Evolutionary conservation across 2,329 filamentous ascomycete species (phyloP).

Genomic region (Talaromyces sp.): DNA sequence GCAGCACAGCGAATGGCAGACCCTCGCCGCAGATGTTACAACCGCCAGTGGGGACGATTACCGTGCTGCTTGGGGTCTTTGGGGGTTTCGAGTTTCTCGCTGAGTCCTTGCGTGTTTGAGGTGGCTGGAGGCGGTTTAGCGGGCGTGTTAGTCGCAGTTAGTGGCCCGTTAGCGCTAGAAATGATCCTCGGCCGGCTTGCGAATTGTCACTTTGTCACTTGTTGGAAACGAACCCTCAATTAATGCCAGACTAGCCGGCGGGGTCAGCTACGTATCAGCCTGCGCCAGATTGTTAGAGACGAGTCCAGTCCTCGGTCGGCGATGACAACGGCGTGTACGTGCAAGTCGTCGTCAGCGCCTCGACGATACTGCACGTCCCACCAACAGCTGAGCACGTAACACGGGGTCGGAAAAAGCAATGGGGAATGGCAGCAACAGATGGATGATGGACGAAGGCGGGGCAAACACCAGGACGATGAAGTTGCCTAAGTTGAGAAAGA

Average conservation of each 20-base stretch:
- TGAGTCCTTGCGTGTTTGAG: conserved; percentile 12
- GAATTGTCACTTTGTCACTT: too few species aligned
- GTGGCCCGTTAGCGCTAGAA: background rate
- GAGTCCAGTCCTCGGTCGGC: background rate
- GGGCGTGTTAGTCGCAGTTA: background rate
- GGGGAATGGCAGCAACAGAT: background rate
- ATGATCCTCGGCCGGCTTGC: background rate
- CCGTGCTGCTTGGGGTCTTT: background rate
- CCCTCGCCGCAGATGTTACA: background rate
- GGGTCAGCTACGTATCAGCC: background rate
- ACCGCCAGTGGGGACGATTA: conserved; percentile 10
- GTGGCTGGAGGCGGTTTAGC: conserved; percentile 13
- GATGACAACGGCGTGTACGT: background rate
- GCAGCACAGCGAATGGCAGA: background rate
- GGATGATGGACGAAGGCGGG: background rate
- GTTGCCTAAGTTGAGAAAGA: background rate
- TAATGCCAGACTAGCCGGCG: conserved; percentile 1
- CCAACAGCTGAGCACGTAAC: background rate
- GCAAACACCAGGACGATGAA: background rate
- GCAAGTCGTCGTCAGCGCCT: background rate
- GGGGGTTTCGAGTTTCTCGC: background rate
- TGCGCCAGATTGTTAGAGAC: background rate
- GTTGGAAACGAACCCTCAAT: conserved; percentile 1
- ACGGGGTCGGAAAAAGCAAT: background rate
- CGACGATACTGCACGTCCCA: background rate